Percentiles rank a stretch among this genome's conserved stretches.
Evolutionary conservation across 129 eudicot species (phyloP).

Genomic region (Artemisia argyi): DNA sequence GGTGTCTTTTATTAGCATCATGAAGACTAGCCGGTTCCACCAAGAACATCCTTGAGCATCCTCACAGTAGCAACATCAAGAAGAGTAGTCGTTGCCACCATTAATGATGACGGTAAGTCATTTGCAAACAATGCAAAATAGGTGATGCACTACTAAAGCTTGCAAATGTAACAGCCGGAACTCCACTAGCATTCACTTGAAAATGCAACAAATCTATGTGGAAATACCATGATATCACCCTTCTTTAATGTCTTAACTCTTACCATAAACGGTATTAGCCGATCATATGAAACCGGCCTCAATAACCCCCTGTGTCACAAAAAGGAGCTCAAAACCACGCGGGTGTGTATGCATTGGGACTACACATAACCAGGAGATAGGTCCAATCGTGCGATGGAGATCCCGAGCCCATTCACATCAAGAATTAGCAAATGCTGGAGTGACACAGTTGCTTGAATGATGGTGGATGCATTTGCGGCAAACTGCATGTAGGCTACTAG

Average conservation of each 20-base stretch:
- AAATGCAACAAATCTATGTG: slow-evolving; percentile 84
- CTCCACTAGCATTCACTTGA: slow-evolving; percentile 65
- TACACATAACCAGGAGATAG: slow-evolving; percentile 57
- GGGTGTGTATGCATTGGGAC: slow-evolving; percentile 88
- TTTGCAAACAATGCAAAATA: no score
- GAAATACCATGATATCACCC: slow-evolving; percentile 79
- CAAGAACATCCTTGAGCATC: slow-evolving; percentile 76
- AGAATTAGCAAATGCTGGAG: slow-evolving; percentile 78
- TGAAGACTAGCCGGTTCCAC: slow-evolving; percentile 55
- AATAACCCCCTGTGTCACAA: slow-evolving; percentile 60
- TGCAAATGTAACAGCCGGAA: slow-evolving; percentile 55
- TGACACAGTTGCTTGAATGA: slow-evolving; percentile 61
- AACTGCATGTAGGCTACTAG: slow-evolving; percentile 28
- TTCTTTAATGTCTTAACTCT: slow-evolving; percentile 46
- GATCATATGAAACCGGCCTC: slow-evolving; percentile 62
- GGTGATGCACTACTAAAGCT: slow-evolving; percentile 73
- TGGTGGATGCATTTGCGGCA: slow-evolving; percentile 69
- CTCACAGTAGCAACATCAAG: slow-evolving; percentile 65
- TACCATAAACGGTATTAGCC: slow-evolving; percentile 53
- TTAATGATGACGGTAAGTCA: background rate
- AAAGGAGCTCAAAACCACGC: slow-evolving; percentile 54
- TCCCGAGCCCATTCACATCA: slow-evolving; percentile 73
- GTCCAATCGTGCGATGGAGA: slow-evolving; percentile 73
- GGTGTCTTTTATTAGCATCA: background rate
- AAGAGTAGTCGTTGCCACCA: slow-evolving; percentile 60